phyloP scores from a whole-genome alignment of 2,329 filamentous ascomycete genomes.

The Alternaria rosae region DNA sequence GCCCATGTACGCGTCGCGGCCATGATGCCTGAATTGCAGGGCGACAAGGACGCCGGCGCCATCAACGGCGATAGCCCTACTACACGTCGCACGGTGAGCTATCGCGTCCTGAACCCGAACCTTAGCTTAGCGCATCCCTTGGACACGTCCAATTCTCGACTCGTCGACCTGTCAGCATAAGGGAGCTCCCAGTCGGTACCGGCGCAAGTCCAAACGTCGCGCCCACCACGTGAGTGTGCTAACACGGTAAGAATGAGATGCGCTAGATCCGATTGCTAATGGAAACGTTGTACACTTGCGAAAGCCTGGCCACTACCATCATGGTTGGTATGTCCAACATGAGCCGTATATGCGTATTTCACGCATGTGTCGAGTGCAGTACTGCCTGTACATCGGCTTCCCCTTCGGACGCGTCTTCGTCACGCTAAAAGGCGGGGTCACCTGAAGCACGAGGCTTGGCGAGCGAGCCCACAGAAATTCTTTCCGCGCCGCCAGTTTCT shows the following conservation, averaged over 20 bases:
- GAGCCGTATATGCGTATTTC: background rate
- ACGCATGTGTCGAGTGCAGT: background rate
- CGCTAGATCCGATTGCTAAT: background rate
- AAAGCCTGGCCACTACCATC: background rate
- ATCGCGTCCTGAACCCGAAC: background rate
- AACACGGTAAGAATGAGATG: background rate
- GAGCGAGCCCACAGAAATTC: conserved; percentile 32
- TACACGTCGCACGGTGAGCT: conserved; percentile 10
- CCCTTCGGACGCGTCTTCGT: conserved; percentile 13
- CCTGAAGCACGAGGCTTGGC: conserved; percentile 17
- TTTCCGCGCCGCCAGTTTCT: conserved; percentile 25
- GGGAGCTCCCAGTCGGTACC: background rate
- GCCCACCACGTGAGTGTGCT: background rate
- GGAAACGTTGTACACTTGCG: background rate
- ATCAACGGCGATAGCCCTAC: conserved; percentile 4
- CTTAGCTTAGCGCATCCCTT: conserved; percentile 5
- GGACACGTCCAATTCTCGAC: background rate
- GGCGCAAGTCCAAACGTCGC: background rate
- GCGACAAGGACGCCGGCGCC: conserved; percentile 3
- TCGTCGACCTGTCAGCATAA: background rate
- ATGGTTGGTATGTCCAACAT: background rate
- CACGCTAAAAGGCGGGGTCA: conserved; percentile 30
- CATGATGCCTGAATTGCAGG: background rate
- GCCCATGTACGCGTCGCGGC: background rate
- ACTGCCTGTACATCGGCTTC: background rate